Percentiles rank a stretch among this genome's conserved stretches.
These are phyloP conservation scores for Endocalyx cinctus DNA, from an alignment of 2,329 filamentous ascomycete genomes.

Conservation along the genomic window DNA sequence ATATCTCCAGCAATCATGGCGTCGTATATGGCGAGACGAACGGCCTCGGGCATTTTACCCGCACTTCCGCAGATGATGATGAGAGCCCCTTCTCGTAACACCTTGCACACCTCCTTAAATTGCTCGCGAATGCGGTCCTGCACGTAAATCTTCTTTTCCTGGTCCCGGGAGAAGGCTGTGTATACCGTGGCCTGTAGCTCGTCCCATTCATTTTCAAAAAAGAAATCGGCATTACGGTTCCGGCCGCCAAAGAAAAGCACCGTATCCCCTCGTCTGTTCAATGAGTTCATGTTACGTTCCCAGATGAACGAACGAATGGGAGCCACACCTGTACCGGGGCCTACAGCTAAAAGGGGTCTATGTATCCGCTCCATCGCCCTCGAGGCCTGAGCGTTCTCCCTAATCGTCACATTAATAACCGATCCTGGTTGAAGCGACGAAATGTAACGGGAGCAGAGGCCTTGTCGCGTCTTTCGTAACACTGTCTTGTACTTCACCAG, in stretches of 20 bases:
- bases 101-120: constrained; percentile 28
- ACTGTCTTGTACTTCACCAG: constrained; percentile 90
- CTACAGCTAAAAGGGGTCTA: constrained; percentile 69
- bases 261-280: constrained; percentile 14
- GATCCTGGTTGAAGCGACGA: constrained; percentile 57
- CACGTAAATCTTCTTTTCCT: constrained; percentile 51
- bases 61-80: constrained; percentile 54
- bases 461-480: constrained; percentile 76
- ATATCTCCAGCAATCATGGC: constrained; percentile 36
- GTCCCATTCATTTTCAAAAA: constrained; percentile 75
- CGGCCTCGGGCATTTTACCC: constrained; percentile 54
- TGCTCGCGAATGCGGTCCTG: constrained; percentile 49
- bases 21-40: constrained; percentile 47
- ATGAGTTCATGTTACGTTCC: constrained; percentile 57
- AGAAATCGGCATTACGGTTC: constrained; percentile 70
- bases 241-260: constrained; percentile 83
- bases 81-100: constrained; percentile 37
- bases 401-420: constrained; percentile 55
- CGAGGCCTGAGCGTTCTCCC: constrained; percentile 31
- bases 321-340: constrained; percentile 81
- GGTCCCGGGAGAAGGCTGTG: constrained; percentile 69
- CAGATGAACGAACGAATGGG: constrained; percentile 79
- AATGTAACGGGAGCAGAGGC: constrained; percentile 87
- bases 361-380: constrained; percentile 5
- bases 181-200: constrained; percentile 46